Evolutionary conservation across 345 rosid species (phyloP), one percentile per base, ranked within the genome.

Genomic region (Sonneratia caseolaris): DNA sequence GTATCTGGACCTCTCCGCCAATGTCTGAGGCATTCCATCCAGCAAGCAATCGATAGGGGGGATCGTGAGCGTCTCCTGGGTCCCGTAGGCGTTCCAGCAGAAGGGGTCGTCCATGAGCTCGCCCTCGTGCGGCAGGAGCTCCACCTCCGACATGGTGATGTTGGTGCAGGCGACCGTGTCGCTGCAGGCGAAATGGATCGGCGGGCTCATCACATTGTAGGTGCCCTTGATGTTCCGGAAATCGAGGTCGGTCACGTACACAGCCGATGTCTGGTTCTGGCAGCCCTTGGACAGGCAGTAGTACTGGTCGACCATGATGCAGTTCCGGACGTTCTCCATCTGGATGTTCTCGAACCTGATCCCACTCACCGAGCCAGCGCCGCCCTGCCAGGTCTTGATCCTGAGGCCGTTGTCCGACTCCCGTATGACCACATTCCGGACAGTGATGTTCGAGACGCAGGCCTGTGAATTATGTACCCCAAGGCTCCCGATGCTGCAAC

Each of bases 381-480:
- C 99, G 0, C 97, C 99, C 77, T 95, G 99, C 99, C 97, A 95
- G 49, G 99, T 95, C 85, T 95, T 95, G 69, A 95, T 84, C 62
- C 97, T 73, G 0, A 95, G 85, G 0, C 99, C 99, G 35, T 95
- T 92, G 78, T 95, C 99, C 1, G 99, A 95, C 77, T 95, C 97
- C 64, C 86, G 80, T 47, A 95, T 91, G 36, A 74, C 8, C 0
- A 84, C 69, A 55, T 90, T 90, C 12, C 93, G 81, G 1, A 90
- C 97, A 3, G 90, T 85, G 72, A 95, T 85, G 91, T 95, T 92
- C 0, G 95, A 81, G 15, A 95, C 99, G 77, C 99, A 95, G 6
- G 97, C 99, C 78, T 87, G 88, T 2, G 99, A 90, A 77, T 95
- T 85, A 78, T 95, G 97, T 42, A 89, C 96, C 32, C 99, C 97